Percentiles rank a stretch among this genome's conserved stretches.
Evolutionary conservation across 192 early-diverging fungal species (phyloP).

Genomic region (Coemansia sp.): DNA sequence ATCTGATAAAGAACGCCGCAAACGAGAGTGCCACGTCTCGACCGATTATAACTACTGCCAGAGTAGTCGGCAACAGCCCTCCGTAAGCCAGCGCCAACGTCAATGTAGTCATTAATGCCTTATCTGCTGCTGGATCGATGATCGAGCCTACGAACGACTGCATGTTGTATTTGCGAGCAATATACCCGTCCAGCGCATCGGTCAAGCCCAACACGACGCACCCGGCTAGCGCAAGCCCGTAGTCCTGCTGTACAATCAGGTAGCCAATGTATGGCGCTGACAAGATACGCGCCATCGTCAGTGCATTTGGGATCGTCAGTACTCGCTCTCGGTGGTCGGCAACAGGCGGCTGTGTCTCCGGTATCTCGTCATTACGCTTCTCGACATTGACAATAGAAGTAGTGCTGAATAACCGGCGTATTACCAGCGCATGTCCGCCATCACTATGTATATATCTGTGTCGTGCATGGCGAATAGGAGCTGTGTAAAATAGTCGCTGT

Average conservation of each 20-base stretch:
- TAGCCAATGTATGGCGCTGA: conserved; percentile 89
- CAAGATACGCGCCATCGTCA: conserved; percentile 81
- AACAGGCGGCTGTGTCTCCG: background rate
- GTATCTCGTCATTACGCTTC: background rate
- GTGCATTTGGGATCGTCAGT: conserved; percentile 86
- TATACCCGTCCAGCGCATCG: conserved; percentile 88
- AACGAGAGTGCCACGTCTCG: conserved; percentile 82
- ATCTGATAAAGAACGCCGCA: conserved; percentile 82
- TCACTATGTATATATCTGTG: background rate
- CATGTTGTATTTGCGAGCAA: conserved; percentile 88
- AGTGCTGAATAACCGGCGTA: conserved; percentile 1
- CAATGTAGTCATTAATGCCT: conserved; percentile 88
- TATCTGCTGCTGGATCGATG: conserved; percentile 94
- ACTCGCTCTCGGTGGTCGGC: conserved; percentile 72
- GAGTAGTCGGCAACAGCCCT: conserved; percentile 70
- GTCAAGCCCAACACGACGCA: conserved; percentile 86
- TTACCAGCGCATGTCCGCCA: background rate
- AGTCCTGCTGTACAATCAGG: conserved; percentile 77
- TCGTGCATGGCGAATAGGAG: background rate
- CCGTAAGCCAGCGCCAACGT: conserved; percentile 76
- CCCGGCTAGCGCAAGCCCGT: conserved; percentile 69
- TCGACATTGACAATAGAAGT: background rate
- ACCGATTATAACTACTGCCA: conserved; percentile 84
- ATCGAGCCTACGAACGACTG: conserved; percentile 85
- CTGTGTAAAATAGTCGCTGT: background rate